These are phyloP conservation scores for Hypoxylon sp. DNA, from an alignment of 2,329 filamentous ascomycete genomes.

Conservation along the genomic window DNA sequence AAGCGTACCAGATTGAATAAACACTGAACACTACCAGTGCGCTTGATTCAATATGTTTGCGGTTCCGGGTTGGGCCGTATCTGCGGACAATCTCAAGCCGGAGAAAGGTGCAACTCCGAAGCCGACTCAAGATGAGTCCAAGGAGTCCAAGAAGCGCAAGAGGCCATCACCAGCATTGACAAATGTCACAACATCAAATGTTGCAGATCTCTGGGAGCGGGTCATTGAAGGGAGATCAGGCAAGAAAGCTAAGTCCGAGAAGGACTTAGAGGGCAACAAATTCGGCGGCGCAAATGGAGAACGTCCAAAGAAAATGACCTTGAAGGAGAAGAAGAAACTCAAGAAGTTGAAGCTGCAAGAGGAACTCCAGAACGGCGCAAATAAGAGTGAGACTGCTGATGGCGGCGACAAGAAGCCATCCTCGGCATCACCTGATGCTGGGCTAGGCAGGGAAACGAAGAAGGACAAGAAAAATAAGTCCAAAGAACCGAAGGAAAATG, in stretches of 20 bases:
- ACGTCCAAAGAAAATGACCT: conserved; percentile 41
- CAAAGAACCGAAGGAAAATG: conserved; percentile 48
- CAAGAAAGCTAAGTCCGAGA: conserved; percentile 52
- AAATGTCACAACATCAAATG: conserved; percentile 76
- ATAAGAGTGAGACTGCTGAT: conserved; percentile 14
- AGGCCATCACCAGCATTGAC: conserved; percentile 56
- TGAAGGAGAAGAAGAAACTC: conserved; percentile 52
- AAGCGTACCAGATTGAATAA: not conserved
- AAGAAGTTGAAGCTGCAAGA: conserved; percentile 48
- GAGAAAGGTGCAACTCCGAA: conserved; percentile 66
- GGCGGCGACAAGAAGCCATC: conserved; percentile 30
- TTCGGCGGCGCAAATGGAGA: conserved; percentile 43
- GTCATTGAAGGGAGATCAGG: conserved; percentile 78
- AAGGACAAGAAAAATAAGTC: conserved; percentile 55
- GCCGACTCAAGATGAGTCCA: conserved; percentile 47
- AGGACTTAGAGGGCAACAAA: conserved; percentile 37
- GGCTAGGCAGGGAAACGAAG: conserved; percentile 45
- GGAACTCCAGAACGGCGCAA: conserved; percentile 24
- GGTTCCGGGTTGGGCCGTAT: conserved; percentile 91
- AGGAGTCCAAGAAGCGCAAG: conserved; percentile 69
- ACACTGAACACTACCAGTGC: not conserved
- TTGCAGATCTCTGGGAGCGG: conserved; percentile 83
- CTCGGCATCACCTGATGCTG: conserved; percentile 24
- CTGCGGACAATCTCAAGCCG: conserved; percentile 77
- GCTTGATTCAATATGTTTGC: conserved; percentile 79